Evolutionary conservation across 306 rosid genomes (phyloP).

Genomic region (Pyrus communis): DNA sequence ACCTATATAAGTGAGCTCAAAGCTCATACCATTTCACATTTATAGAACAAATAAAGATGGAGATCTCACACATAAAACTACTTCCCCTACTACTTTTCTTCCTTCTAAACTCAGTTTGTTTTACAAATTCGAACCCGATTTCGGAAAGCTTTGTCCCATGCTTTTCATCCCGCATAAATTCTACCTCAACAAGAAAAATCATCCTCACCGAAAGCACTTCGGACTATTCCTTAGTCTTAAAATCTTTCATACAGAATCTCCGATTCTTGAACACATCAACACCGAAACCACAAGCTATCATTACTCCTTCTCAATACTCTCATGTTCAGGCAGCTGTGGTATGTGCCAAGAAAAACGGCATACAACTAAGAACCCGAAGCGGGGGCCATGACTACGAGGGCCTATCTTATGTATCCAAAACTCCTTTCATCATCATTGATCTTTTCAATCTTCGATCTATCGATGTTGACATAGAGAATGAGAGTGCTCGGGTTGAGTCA

Average conservation of each 20-base stretch:
- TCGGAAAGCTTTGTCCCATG: conserved; percentile 5
- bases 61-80: neutral
- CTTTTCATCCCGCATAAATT: neutral
- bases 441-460: conserved; percentile 20
- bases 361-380: conserved; percentile 17
- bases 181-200: neutral
- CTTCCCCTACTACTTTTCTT: neutral
- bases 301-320: conserved; percentile 25
- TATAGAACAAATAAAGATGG: neutral
- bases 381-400: conserved; percentile 35
- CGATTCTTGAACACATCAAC: conserved; percentile 26
- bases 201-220: conserved; percentile 10
- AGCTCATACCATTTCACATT: neutral
- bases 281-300: conserved; percentile 37
- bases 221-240: conserved; percentile 19
- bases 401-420: conserved; percentile 18
- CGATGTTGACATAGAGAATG: neutral
- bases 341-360: conserved; percentile 5
- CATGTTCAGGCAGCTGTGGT: conserved; percentile 25
- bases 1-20: neutral
- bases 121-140: neutral
- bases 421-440: conserved; percentile 22
- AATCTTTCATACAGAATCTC: conserved; percentile 29
- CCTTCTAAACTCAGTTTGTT: neutral
- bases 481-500: conserved; percentile 6